phyloP scores from a whole-genome alignment of 805 yeast species.

The Torulaspora franciscae region DNA sequence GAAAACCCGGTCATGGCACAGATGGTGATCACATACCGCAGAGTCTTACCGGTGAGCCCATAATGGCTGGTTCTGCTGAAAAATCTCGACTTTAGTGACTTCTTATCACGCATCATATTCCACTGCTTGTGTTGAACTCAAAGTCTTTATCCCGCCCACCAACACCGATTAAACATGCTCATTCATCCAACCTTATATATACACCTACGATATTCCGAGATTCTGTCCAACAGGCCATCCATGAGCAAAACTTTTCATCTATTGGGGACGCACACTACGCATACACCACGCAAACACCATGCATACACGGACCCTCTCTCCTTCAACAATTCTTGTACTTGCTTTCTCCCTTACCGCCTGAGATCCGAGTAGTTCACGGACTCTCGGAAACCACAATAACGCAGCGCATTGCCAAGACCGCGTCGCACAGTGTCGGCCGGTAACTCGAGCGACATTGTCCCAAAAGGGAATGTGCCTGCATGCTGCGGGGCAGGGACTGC shows the following conservation, averaged over 20 bases:
- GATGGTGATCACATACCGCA: constrained; percentile 47
- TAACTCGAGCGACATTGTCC: not conserved
- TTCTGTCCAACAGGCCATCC: too few relatives aligned
- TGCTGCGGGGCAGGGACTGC: not conserved
- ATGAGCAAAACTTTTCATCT: not conserved
- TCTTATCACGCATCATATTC: not conserved
- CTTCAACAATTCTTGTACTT: too few relatives aligned
- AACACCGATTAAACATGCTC: too few relatives aligned
- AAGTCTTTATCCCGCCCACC: too few relatives aligned
- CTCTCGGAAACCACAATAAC: not conserved
- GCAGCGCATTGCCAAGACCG: not conserved
- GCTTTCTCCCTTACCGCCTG: too few relatives aligned
- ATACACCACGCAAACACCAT: not conserved
- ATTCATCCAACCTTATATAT: not conserved
- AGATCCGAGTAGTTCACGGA: not conserved
- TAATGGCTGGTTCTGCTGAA: constrained; percentile 45
- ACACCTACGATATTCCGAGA: not conserved
- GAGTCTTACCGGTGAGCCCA: constrained; percentile 53
- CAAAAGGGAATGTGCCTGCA: not conserved
- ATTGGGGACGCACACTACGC: not conserved
- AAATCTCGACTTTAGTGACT: constrained; percentile 33
- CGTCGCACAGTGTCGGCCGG: not conserved
- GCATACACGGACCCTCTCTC: too few relatives aligned
- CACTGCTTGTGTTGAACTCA: too few relatives aligned
- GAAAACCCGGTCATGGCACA: constrained; percentile 61